These are phyloP conservation scores for Tylopilus sp. DNA, from an alignment of 768 basidiomycete species.

Conservation along the genomic window DNA sequence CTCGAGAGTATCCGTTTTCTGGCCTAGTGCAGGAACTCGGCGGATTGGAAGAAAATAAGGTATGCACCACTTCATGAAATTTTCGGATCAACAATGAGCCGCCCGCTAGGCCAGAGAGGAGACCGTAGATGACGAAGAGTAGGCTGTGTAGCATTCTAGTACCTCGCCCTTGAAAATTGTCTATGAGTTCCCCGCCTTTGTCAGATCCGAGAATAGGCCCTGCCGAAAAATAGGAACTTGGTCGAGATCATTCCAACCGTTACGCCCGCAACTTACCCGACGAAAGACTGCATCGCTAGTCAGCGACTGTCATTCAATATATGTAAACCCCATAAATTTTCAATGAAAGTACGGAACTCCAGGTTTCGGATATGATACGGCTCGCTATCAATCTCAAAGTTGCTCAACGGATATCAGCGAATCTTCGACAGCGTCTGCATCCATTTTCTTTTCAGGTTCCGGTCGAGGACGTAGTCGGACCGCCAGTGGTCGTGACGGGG, in stretches of 20 bases:
- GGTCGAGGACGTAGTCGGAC: constrained; percentile 41
- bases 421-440: constrained; percentile 9
- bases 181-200: background rate
- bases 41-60: constrained; percentile 76
- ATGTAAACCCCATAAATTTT: background rate
- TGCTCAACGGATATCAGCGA: background rate
- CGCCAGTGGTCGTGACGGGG: constrained; percentile 23
- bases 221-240: constrained; percentile 5
- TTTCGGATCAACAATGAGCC: constrained; percentile 4
- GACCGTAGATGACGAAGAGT: constrained; percentile 31
- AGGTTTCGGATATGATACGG: constrained; percentile 1
- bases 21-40: constrained; percentile 78
- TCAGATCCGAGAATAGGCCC: background rate
- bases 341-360: background rate
- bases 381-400: constrained; percentile 1
- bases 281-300: background rate
- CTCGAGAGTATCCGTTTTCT: constrained; percentile 72
- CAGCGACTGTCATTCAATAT: constrained; percentile 1
- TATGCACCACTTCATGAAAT: constrained; percentile 27
- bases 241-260: background rate
- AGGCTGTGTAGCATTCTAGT: constrained; percentile 16
- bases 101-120: constrained; percentile 36
- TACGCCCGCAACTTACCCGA: background rate
- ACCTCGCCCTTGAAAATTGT: background rate
- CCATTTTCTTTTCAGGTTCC: constrained; percentile 28